phyloP scores from a whole-genome alignment of 306 rosid species.

The Ammopiptanthus mongolicus region DNA sequence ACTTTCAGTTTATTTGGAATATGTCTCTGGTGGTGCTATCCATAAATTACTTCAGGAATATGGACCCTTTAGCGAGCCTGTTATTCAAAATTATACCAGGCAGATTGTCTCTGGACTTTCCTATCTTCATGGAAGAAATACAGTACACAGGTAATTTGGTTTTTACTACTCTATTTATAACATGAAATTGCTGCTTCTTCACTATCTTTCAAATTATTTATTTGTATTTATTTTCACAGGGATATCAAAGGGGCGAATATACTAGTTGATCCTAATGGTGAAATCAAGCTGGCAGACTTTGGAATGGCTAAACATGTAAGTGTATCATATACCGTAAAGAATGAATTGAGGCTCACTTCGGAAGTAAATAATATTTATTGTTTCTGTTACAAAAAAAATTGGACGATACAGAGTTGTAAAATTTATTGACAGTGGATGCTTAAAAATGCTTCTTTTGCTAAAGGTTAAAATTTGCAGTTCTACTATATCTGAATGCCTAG shows the following conservation, averaged over 20 bases:
- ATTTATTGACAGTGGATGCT: slow-evolving; percentile 3
- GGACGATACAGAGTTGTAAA: background rate
- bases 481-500: slow-evolving; percentile 2
- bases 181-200: background rate
- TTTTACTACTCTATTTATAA: background rate
- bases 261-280: slow-evolving; percentile 65
- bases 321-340: slow-evolving; percentile 8
- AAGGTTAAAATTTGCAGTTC: slow-evolving; percentile 2
- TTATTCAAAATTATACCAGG: slow-evolving; percentile 62
- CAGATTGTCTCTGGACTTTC: slow-evolving; percentile 67
- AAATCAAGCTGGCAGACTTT: slow-evolving; percentile 69
- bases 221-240: slow-evolving; percentile 35
- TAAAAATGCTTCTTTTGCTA: slow-evolving; percentile 13
- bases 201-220: background rate
- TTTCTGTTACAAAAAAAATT: background rate
- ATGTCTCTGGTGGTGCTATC: slow-evolving; percentile 66
- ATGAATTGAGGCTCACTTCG: background rate
- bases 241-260: slow-evolving; percentile 77
- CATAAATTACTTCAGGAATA: slow-evolving; percentile 65
- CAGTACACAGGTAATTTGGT: slow-evolving; percentile 55
- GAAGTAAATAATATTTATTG: background rate
- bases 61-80: slow-evolving; percentile 54
- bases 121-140: slow-evolving; percentile 60
- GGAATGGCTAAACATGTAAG: slow-evolving; percentile 75
- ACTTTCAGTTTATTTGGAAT: slow-evolving; percentile 66